A percentile compares a stretch with the other conserved stretches of the same genome.
These are phyloP conservation scores for Gnetum montanum DNA, from an alignment of 75 land plant species.

Conservation along the genomic window DNA sequence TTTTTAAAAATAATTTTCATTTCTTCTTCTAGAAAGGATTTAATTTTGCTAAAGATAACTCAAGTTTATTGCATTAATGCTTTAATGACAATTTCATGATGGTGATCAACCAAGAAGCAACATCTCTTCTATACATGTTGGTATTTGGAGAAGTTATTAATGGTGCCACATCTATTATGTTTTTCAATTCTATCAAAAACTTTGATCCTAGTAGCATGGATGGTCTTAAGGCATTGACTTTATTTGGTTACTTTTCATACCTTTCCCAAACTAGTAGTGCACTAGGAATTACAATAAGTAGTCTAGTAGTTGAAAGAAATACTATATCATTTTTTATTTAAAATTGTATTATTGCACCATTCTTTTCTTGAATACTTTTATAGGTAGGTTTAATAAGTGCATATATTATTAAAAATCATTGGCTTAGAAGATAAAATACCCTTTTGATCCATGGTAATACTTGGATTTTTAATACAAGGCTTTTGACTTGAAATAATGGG, in stretches of 20 bases:
- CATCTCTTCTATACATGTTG: slow-evolving; percentile 29
- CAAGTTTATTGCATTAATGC: neutral
- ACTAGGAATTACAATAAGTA: slow-evolving; percentile 26
- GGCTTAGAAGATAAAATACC: slow-evolving; percentile 19
- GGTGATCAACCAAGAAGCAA: slow-evolving; percentile 32
- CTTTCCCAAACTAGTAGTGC: slow-evolving; percentile 26
- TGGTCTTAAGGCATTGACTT: slow-evolving; percentile 1
- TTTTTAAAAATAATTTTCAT: too few species aligned
- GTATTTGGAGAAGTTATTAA: slow-evolving; percentile 37
- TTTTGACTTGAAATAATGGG: neutral
- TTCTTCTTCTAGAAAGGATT: too few species aligned
- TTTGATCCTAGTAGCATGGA: slow-evolving; percentile 9
- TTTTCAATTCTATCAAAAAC: slow-evolving; percentile 23
- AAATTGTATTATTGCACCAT: neutral
- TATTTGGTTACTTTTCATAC: slow-evolving; percentile 21
- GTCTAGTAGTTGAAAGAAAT: neutral
- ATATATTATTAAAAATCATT: slow-evolving; percentile 21
- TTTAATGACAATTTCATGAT: neutral
- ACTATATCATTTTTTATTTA: neutral
- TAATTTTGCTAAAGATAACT: neutral
- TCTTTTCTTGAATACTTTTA: neutral
- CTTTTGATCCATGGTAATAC: neutral
- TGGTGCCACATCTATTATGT: slow-evolving; percentile 33
- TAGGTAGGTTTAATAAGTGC: slow-evolving; percentile 32
- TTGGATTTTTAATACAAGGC: too few species aligned